These are phyloP conservation scores for Dictyostelium intermedium DNA, from an alignment of 78 protist genomes.

Conservation along the genomic window DNA sequence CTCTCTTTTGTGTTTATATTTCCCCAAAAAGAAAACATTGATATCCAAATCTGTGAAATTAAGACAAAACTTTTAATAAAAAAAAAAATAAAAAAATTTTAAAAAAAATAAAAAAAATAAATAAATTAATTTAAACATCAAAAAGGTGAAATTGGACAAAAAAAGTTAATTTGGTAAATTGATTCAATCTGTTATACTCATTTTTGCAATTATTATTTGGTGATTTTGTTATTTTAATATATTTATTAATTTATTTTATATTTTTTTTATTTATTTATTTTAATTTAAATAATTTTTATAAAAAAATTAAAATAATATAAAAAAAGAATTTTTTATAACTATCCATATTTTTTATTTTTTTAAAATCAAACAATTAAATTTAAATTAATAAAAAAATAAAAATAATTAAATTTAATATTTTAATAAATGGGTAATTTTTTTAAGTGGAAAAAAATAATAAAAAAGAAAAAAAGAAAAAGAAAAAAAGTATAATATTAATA, in stretches of 20 bases:
- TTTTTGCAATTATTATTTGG: not conserved
- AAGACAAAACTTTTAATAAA: not conserved
- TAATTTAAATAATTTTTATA: not conserved
- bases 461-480: too few species aligned
- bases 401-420: too few species aligned
- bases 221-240: not conserved
- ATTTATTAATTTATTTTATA: not conserved
- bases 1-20: not conserved
- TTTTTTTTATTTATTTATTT: not conserved
- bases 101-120: not conserved
- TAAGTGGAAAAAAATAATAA: too few species aligned
- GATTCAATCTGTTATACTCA: not conserved
- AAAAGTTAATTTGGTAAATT: not conserved
- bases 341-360: not conserved
- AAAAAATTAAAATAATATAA: too few species aligned
- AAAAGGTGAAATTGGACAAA: not conserved
- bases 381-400: too few species aligned
- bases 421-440: not conserved
- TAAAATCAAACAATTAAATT: not conserved
- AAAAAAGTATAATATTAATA: too few species aligned
- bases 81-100: not conserved
- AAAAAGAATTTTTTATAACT: not conserved
- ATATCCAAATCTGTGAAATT: not conserved
- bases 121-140: not conserved
- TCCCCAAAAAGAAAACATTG: constrained; percentile 6